phyloP scores from a whole-genome alignment of 75 land plant genomes.

The Selaginella tamariscina region DNA sequence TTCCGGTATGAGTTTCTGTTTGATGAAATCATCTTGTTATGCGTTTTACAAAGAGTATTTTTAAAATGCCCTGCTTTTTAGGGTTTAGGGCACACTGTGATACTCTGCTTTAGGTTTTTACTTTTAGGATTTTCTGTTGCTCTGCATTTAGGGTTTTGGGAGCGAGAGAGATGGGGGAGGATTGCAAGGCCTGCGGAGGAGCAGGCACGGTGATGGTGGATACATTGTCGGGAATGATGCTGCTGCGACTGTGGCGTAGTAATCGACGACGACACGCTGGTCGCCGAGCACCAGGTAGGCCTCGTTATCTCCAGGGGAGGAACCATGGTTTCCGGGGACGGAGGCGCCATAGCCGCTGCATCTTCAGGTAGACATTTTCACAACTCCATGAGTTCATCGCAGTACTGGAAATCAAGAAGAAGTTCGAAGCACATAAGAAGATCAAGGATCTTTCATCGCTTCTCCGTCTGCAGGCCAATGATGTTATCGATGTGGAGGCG shows the following conservation, averaged over 20 bases:
- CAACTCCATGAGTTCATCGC: no score
- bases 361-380: no score
- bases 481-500: constrained; percentile 18
- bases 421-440: constrained; percentile 6
- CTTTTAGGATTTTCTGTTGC: background rate
- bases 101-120: no score
- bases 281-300: background rate
- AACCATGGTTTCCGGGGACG: background rate
- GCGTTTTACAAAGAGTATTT: no score
- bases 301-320: background rate
- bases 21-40: no score
- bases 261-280: background rate
- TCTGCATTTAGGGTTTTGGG: background rate
- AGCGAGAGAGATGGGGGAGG: background rate
- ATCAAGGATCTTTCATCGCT: constrained; percentile 19
- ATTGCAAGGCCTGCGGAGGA: background rate
- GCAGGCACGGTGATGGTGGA: background rate
- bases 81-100: no score
- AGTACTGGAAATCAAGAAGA: background rate
- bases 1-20: background rate
- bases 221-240: background rate
- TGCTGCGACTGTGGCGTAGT: background rate
- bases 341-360: background rate
- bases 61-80: no score
- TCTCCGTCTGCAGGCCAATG: constrained; percentile 20